Base-by-base conservation (phyloP, 768 basidiomycete species). In the Nidularia sp. region DNA sequence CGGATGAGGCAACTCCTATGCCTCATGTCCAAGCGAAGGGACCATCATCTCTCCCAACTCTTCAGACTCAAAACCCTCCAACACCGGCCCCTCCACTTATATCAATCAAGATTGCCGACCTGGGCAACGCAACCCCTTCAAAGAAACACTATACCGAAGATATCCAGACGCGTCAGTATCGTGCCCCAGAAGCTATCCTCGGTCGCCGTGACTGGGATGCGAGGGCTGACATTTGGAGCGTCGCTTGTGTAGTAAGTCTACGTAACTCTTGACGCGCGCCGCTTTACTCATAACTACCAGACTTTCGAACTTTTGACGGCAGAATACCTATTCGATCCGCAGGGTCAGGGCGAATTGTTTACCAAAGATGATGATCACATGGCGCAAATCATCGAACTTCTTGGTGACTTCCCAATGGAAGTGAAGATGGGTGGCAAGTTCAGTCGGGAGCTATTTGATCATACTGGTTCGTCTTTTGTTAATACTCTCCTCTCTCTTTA, bases 91-190 rank as follows among this genome's bases (percentile, higher is more conserved):
- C 60, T 15, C 77, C 75, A 13, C 80, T 81, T 2, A 84, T 97
- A 58, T 85, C 81, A 15, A 80, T 97, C 63, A 96, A 97, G 77
- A 94, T 97, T 55, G 93, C 93, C 32, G 93, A 97, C 71, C 73
- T 97, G 43, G 93, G 93, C 25, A 97, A 97, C 65, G 94, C 93
- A 25, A 94, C 93, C 34, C 93, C 92, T 12, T 86, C 90, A n/a
- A 86, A 74, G 58, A 84, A 85, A 60, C 93, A 96, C 65, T 97
- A 83, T 65, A 96, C 93, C 6, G 93, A 95, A 62, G 93, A 94
- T 64, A 96, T 95, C 57, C 94, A 96, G 71, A 97, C 93, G n/a
- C 82, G 93, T 42, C 93, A 96, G 64, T 97, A 97, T 66, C 87
- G 93, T 55, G 82, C 90, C 29, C 93, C 93, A n/a, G 93, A 97